phyloP scores from a whole-genome alignment of 768 basidiomycete genomes.

The Collybiopsis luxurians region DNA sequence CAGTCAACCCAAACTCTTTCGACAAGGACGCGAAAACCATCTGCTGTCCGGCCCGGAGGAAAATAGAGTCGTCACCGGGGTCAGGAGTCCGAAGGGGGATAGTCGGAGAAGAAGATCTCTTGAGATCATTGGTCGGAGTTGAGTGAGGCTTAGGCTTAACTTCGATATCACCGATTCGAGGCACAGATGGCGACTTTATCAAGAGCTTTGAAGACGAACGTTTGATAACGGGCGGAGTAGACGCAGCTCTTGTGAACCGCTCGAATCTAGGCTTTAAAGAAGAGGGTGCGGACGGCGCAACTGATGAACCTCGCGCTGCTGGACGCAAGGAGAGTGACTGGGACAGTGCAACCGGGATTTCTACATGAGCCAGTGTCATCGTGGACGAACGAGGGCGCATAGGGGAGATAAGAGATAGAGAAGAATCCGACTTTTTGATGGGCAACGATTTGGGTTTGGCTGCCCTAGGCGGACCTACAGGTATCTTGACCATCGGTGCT shows the following conservation, averaged over 20 bases:
- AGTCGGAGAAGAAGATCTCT: not conserved
- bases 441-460: no score
- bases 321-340: no score
- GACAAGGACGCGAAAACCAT: not conserved
- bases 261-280: not conserved
- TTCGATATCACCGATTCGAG: no score
- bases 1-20: not conserved
- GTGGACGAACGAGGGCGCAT: no score
- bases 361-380: no score
- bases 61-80: not conserved
- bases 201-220: not conserved
- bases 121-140: not conserved
- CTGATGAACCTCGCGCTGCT: no score
- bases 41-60: not conserved
- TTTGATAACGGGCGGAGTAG: not conserved
- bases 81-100: not conserved
- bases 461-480: not conserved
- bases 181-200: not conserved
- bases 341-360: no score
- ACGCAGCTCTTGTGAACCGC: not conserved
- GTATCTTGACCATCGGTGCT: not conserved
- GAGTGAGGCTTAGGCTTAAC: not conserved
- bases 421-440: no score
- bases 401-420: no score
- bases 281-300: no score